phyloP scores from a whole-genome alignment of 768 basidiomycete species.

The Mycena alexandri region DNA sequence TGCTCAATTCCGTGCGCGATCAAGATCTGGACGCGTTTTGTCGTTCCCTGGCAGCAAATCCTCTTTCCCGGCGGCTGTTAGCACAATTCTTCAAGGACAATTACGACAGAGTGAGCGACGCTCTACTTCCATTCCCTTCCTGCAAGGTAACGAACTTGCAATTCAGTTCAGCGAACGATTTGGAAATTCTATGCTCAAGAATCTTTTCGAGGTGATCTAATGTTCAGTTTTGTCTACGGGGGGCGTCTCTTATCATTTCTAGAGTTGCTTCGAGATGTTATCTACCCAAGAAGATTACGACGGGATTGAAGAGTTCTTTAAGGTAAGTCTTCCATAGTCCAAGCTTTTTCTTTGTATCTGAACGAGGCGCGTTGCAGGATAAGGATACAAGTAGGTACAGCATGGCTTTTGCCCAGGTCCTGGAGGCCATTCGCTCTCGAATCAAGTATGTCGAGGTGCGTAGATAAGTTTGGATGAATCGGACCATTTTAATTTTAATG shows the following conservation, averaged over 20 bases:
- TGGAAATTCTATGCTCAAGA: constrained; percentile 52
- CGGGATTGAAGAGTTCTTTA: constrained; percentile 66
- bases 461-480: neutral
- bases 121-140: neutral
- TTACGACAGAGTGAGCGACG: constrained; percentile 56
- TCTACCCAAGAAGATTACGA: constrained; percentile 64
- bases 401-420: constrained; percentile 59
- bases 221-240: neutral
- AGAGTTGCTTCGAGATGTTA: constrained; percentile 41
- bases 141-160: neutral
- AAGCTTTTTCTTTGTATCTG: neutral
- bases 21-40: constrained; percentile 61
- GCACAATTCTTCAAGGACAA: constrained; percentile 62
- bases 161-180: constrained; percentile 59
- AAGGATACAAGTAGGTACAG: constrained; percentile 61
- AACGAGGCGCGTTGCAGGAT: constrained; percentile 43
- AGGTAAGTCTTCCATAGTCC: constrained; percentile 46
- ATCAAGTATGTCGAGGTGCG: constrained; percentile 60
- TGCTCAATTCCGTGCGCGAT: constrained; percentile 53
- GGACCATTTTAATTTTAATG: neutral
- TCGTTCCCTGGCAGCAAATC: constrained; percentile 56
- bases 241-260: neutral
- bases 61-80: constrained; percentile 52
- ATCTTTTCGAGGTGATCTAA: constrained; percentile 8
- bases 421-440: constrained; percentile 61